Conservation (phyloP, 805 yeast species). For the Suhomyces faveliae region DNA sequence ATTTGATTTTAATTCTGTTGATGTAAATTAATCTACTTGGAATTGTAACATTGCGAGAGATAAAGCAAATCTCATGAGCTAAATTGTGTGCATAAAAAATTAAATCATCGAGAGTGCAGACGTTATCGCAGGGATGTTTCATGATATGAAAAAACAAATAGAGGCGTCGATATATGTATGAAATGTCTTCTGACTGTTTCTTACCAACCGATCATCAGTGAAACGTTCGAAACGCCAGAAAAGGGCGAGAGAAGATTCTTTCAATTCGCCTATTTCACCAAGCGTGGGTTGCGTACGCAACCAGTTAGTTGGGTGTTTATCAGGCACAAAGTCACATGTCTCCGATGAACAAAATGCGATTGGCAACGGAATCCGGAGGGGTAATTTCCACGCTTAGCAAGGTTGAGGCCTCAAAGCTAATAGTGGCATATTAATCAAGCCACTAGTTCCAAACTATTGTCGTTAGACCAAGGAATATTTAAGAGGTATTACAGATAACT, state of each 20-base stretch:
- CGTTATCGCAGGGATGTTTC: background rate
- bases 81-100: background rate
- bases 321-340: background rate
- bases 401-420: too few relatives aligned
- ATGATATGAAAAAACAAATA: background rate
- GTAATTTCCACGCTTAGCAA: background rate
- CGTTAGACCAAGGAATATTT: background rate
- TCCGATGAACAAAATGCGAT: background rate
- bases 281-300: background rate
- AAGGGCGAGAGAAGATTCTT: too few relatives aligned
- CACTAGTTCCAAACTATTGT: too few relatives aligned
- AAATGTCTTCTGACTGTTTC: background rate
- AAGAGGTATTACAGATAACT: background rate
- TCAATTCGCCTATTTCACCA: background rate
- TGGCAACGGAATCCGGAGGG: background rate
- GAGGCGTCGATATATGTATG: background rate
- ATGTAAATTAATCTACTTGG: background rate
- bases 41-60: background rate
- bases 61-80: background rate
- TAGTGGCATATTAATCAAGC: too few relatives aligned
- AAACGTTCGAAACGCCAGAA: background rate
- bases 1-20: background rate
- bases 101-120: background rate
- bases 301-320: background rate
- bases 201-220: too few relatives aligned